A percentile compares a stretch with the other conserved stretches of the same genome.
phyloP scores from a whole-genome alignment of 257 asterid species.

The Rhazya stricta region DNA sequence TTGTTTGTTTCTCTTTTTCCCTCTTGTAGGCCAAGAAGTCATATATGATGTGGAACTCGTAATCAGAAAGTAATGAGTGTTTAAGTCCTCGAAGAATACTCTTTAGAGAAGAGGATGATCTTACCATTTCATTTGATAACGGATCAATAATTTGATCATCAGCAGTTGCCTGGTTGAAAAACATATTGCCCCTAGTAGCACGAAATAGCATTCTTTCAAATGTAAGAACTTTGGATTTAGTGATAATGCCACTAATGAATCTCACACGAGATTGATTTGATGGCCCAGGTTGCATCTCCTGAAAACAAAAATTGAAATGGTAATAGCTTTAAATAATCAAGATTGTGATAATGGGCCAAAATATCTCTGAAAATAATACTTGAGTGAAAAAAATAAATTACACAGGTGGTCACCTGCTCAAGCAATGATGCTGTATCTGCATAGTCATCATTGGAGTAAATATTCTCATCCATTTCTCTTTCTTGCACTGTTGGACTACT shows the following conservation, averaged over 20 bases:
- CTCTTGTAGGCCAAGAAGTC: not conserved
- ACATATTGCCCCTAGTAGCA: slow-evolving; percentile 96
- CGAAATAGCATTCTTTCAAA: slow-evolving; percentile 99
- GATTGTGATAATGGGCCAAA: not conserved
- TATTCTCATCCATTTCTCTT: slow-evolving; percentile 74
- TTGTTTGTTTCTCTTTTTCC: not conserved
- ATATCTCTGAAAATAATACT: not conserved
- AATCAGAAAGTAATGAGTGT: not conserved
- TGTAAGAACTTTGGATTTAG: slow-evolving; percentile 68
- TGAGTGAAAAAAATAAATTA: slow-evolving; percentile 5
- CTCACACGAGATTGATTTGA: slow-evolving; percentile 83
- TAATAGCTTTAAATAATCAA: not conserved
- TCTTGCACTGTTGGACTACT: slow-evolving; percentile 54
- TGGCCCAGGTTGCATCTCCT: slow-evolving; percentile 84
- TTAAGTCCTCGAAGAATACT: not conserved
- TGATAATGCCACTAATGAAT: slow-evolving; percentile 87
- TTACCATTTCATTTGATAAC: slow-evolving; percentile 77
- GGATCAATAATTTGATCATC: slow-evolving; percentile 81
- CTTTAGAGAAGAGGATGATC: slow-evolving; percentile 7
- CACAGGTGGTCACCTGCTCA: slow-evolving; percentile 59
- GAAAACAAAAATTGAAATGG: slow-evolving; percentile 22
- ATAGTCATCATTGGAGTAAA: slow-evolving; percentile 38
- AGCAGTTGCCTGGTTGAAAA: slow-evolving; percentile 83
- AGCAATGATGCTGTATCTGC: slow-evolving; percentile 65
- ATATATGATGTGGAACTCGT: not conserved